phyloP scores from a whole-genome alignment of 169 alveolate genomes.

The Blepharisma undulans region DNA sequence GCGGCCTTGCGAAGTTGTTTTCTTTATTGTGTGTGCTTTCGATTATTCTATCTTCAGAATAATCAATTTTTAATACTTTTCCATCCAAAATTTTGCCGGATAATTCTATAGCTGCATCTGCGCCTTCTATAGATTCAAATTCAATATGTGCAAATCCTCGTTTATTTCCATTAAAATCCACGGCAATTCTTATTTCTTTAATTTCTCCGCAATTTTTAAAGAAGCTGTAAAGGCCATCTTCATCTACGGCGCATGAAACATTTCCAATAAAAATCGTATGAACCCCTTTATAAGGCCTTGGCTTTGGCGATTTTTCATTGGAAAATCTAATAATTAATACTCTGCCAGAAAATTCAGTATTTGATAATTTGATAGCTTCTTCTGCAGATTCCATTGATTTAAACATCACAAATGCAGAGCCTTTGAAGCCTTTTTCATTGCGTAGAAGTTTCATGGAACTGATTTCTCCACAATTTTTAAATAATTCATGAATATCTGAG shows the following conservation, averaged over 20 bases:
- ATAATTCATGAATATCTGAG: constrained; percentile 54
- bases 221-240: constrained; percentile 65
- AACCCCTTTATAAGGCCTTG: constrained; percentile 40
- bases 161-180: constrained; percentile 71
- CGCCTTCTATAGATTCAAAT: constrained; percentile 70
- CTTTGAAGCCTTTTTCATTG: constrained; percentile 48
- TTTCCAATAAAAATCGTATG: constrained; percentile 81
- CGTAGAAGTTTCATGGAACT: constrained; percentile 44
- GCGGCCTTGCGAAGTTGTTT: neutral
- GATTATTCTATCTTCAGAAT: constrained; percentile 48
- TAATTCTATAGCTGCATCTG: constrained; percentile 68
- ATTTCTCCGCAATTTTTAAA: constrained; percentile 80
- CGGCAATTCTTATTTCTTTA: constrained; percentile 71
- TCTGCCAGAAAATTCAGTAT: constrained; percentile 70
- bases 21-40: constrained; percentile 12
- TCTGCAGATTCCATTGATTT: constrained; percentile 57
- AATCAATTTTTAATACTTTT: constrained; percentile 72
- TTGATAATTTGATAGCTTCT: constrained; percentile 63
- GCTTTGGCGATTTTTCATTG: constrained; percentile 42
- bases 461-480: constrained; percentile 68
- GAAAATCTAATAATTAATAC: constrained; percentile 68
- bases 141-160: constrained; percentile 85
- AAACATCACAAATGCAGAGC: constrained; percentile 71
- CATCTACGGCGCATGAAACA: constrained; percentile 68
- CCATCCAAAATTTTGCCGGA: constrained; percentile 72